Evolutionary conservation across 768 basidiomycete species (phyloP).

Genomic region (Rhodosporidiobolus sp.): DNA sequence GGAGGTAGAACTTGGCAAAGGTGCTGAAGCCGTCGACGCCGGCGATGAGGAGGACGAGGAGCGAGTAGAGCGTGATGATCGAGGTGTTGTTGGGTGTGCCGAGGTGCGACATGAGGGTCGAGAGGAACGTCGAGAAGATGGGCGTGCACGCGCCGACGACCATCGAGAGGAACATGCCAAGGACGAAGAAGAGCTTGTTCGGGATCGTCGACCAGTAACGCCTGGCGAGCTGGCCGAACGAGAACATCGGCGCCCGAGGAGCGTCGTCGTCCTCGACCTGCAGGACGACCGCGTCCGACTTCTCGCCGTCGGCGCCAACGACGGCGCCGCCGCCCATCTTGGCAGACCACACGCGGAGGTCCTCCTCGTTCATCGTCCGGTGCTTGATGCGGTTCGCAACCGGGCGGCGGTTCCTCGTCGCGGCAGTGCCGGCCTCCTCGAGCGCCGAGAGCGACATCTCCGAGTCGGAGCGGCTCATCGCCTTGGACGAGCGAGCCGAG

Average conservation of each 20-base stretch:
- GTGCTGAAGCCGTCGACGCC: constrained; percentile 71
- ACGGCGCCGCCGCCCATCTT: constrained; percentile 25
- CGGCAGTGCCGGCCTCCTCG: constrained; percentile 20
- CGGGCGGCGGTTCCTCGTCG: constrained; percentile 21
- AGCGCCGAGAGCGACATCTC: constrained; percentile 36
- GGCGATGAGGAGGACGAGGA: constrained; percentile 61
- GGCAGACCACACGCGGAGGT: not conserved
- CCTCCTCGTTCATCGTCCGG: constrained; percentile 4
- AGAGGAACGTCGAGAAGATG: constrained; percentile 84
- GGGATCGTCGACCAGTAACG: constrained; percentile 51
- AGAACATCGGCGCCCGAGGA: constrained; percentile 25
- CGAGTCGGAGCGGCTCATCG: constrained; percentile 20
- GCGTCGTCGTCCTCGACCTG: not conserved
- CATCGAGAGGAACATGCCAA: constrained; percentile 69
- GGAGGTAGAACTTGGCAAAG: constrained; percentile 72
- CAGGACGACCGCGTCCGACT: constrained; percentile 35
- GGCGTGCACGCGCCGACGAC: constrained; percentile 82
- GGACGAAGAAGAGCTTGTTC: constrained; percentile 63
- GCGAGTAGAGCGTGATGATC: constrained; percentile 23
- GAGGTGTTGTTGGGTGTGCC: constrained; percentile 48
- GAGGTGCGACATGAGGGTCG: constrained; percentile 62
- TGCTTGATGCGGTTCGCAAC: constrained; percentile 26
- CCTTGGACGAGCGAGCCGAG: not conserved
- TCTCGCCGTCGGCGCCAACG: constrained; percentile 53
- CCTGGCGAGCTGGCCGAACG: constrained; percentile 10